These are phyloP conservation scores for Colletotrichum simmondsii DNA, from an alignment of 2,329 filamentous ascomycete species.

Conservation along the genomic window DNA sequence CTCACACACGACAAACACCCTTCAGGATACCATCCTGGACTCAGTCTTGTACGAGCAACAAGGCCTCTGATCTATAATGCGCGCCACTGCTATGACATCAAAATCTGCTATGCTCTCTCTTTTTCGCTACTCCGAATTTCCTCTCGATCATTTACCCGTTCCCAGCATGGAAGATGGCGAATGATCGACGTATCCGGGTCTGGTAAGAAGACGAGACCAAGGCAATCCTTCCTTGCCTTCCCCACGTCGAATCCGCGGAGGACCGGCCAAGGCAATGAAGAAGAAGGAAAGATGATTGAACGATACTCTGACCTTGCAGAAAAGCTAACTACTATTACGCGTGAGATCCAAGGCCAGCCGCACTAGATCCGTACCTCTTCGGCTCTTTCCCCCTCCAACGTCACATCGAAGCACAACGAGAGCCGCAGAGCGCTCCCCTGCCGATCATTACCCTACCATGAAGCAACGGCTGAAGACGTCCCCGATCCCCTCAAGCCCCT, in stretches of 20 bases:
- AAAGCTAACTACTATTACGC: neutral
- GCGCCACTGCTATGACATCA: constrained; percentile 7
- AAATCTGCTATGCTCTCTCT: too few relatives aligned
- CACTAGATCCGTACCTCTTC: neutral
- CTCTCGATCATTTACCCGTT: neutral
- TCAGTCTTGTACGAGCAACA: neutral
- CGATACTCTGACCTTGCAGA: neutral
- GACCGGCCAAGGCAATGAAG: neutral
- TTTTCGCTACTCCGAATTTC: too few relatives aligned
- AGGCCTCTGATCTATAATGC: constrained; percentile 6
- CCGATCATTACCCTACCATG: constrained; percentile 17
- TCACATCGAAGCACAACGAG: neutral
- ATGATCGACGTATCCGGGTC: neutral
- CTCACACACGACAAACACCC: neutral
- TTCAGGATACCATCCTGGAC: neutral
- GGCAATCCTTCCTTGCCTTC: neutral
- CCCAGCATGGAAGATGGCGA: neutral
- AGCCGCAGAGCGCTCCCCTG: constrained; percentile 5
- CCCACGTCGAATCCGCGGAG: neutral
- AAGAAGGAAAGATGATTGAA: neutral
- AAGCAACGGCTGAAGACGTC: constrained; percentile 4
- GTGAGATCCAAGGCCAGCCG: neutral
- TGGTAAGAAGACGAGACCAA: neutral
- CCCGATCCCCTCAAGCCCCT: neutral
- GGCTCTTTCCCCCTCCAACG: neutral